Evolutionary conservation across 208 protist genomes (phyloP).

Genomic region (Leptomonas pyrrhocoris): DNA sequence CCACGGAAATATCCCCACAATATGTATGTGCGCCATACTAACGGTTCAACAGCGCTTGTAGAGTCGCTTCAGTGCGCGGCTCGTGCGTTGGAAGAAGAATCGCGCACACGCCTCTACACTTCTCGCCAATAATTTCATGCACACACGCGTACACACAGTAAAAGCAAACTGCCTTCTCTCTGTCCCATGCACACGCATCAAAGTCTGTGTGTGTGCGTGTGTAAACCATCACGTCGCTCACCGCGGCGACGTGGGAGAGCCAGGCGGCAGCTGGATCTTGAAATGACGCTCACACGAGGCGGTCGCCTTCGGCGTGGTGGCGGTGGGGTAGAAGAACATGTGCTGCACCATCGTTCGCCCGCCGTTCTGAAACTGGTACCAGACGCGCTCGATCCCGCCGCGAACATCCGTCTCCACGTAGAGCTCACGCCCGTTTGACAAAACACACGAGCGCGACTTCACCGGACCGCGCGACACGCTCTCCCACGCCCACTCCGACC

Average conservation of each 20-base stretch:
- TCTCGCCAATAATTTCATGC: too few species aligned
- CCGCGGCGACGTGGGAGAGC: slow-evolving; percentile 11
- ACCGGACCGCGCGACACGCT: slow-evolving; percentile 39
- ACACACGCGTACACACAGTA: too few species aligned
- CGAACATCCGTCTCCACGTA: slow-evolving; percentile 49
- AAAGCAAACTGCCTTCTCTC: too few species aligned
- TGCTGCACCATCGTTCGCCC: slow-evolving; percentile 47
- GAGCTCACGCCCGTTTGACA: slow-evolving; percentile 38
- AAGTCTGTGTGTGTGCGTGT: neutral
- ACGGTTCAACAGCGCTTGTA: too few species aligned
- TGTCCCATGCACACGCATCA: too few species aligned
- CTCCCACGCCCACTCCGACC: slow-evolving; percentile 37
- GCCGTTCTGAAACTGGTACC: slow-evolving; percentile 41
- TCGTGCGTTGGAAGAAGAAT: too few species aligned
- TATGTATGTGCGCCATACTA: too few species aligned
- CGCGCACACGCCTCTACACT: too few species aligned
- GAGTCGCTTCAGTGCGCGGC: too few species aligned
- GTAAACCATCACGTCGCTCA: neutral
- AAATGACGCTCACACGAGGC: slow-evolving; percentile 42
- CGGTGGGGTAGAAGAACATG: slow-evolving; percentile 33
- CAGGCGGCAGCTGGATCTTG: slow-evolving; percentile 24
- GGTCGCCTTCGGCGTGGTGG: slow-evolving; percentile 19
- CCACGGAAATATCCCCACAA: too few species aligned
- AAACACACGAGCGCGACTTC: slow-evolving; percentile 46
- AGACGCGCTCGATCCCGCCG: slow-evolving; percentile 48